Conservation (phyloP, 169 alveolate species). For the Toxoplasma gondii region DNA sequence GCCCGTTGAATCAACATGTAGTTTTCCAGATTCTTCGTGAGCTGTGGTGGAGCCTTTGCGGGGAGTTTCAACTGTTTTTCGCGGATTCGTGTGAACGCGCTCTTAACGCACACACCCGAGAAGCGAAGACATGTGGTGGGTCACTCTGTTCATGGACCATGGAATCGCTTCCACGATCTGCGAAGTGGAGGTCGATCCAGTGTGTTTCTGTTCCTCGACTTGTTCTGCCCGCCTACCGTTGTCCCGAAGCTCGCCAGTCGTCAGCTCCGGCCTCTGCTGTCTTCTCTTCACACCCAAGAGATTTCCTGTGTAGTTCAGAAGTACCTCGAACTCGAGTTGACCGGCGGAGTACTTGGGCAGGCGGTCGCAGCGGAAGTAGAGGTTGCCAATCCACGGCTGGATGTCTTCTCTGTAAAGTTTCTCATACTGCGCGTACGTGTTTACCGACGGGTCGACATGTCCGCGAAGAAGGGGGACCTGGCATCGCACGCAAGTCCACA, state of each 20-base stretch:
- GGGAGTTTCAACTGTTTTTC: too few relatives aligned
- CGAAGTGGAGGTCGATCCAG: too few relatives aligned
- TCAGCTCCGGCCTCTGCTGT: not conserved
- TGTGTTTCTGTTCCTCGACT: too few relatives aligned
- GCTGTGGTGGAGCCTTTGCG: too few relatives aligned
- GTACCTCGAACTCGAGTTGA: slow-evolving; percentile 66
- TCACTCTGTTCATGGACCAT: too few relatives aligned
- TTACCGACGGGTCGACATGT: slow-evolving; percentile 69
- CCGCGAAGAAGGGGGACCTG: slow-evolving; percentile 72
- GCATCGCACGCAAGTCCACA: not conserved
- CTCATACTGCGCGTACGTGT: slow-evolving; percentile 77
- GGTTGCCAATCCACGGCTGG: slow-evolving; percentile 81
- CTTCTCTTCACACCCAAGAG: slow-evolving; percentile 48
- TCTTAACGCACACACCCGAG: too few relatives aligned
- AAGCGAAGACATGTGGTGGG: too few relatives aligned
- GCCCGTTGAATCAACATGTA: too few relatives aligned
- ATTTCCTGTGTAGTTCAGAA: slow-evolving; percentile 62
- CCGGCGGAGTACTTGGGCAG: slow-evolving; percentile 66
- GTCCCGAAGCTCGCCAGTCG: not conserved
- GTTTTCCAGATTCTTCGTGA: too few relatives aligned
- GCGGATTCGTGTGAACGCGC: too few relatives aligned
- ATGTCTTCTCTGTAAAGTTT: slow-evolving; percentile 69
- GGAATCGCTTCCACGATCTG: too few relatives aligned
- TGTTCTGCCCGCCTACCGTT: not conserved
- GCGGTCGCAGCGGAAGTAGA: slow-evolving; percentile 73